phyloP scores from a whole-genome alignment of 148 eudicot species.

The Rhododendron ovatum region DNA sequence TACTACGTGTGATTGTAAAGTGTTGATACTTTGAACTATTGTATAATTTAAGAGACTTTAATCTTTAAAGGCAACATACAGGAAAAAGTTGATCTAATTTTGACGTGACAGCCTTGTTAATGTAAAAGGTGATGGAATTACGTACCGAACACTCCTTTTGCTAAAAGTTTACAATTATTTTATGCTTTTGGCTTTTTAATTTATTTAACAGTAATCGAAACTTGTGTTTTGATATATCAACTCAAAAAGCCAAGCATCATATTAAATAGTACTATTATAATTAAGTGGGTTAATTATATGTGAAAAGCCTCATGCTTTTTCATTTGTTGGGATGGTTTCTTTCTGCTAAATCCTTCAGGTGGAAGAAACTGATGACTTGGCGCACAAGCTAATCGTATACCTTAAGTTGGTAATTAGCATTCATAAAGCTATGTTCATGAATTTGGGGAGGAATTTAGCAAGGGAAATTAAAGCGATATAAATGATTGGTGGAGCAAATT shows the following conservation, averaged over 20 bases:
- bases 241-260: neutral
- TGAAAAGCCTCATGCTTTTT: conserved; percentile 5
- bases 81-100: conserved; percentile 66
- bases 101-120: conserved; percentile 68
- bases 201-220: neutral
- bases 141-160: conserved; percentile 70
- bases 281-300: conserved; percentile 3
- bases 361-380: conserved; percentile 5
- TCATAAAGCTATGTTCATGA: neutral
- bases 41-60: conserved; percentile 25
- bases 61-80: conserved; percentile 30
- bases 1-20: too few relatives aligned
- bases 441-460: neutral
- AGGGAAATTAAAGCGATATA: too few relatives aligned
- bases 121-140: conserved; percentile 63
- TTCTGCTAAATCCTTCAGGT: conserved; percentile 6
- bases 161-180: conserved; percentile 55
- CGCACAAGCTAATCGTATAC: neutral
- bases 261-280: neutral
- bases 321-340: neutral
- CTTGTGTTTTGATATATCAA: neutral
- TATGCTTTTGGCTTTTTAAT: conserved; percentile 6
- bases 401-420: neutral
- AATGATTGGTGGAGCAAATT: neutral
- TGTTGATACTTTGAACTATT: too few relatives aligned